Evolutionary conservation across 1,284 basidiomycete species (phyloP), one percentile per base, ranked within the genome.

Genomic region (Moesziomyces globuligerus): DNA sequence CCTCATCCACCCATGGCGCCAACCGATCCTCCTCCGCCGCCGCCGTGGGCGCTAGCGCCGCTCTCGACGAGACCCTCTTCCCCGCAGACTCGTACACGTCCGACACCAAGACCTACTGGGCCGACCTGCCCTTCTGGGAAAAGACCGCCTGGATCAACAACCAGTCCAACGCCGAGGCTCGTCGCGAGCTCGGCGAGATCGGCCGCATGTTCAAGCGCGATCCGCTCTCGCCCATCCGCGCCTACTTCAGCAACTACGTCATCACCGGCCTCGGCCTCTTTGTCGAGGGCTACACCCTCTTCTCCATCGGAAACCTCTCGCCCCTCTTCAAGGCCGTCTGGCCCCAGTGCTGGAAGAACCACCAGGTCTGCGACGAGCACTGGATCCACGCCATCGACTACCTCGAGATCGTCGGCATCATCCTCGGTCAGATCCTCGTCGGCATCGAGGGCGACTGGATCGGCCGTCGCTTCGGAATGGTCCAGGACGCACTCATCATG

Each of bases 381-480:
- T 86, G 85, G 85, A 71, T 86, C 54, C 79, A 83, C 23, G 84
- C 84, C 26, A 74, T 83, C 54, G 82, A 84, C 45, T 85, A 85
- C 73, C 83, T 85, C 51, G 84, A 85, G 67, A 85, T 85, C 52
- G 74, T 84, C 55, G 86, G 85, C 78, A 87, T 87, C 79, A 86
- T 87, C 48, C 74, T 84, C 46, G 86, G 86, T 49, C 86, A 87
- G 77, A 82, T 86, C 58, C 73, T 83, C 48, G 86, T 87, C 70
- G 86, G 86, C 48, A 76, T 86, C 73, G 86, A 87, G 74, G 86
- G 85, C 50, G 86, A 87, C 73, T 87, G 85, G 85, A 85, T 87
- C 59, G 86, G 86, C 36, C 83, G 86, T 54, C 82, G 83, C 66
- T 85, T 85, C 58, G 85, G 86, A 68, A 81, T 86, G 74, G 81